Conservation (phyloP, 306 rosid species). For the Cicer yamashitae region DNA sequence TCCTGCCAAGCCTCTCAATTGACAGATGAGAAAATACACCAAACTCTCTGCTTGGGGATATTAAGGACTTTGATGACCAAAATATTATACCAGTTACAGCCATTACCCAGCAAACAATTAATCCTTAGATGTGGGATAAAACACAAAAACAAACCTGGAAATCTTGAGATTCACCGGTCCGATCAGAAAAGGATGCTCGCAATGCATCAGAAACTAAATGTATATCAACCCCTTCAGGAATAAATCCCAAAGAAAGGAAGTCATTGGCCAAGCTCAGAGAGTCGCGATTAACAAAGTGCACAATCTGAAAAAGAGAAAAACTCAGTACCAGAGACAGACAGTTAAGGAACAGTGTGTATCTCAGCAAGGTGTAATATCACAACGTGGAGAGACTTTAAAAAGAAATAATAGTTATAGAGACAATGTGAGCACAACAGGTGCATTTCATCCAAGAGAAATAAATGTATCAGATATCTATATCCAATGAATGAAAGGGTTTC, state of each 20-base stretch:
- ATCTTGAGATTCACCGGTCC: slow-evolving; percentile 72
- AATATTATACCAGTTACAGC: slow-evolving; percentile 36
- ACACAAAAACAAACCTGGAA: slow-evolving; percentile 73
- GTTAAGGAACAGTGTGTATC: slow-evolving; percentile 22
- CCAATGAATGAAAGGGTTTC: slow-evolving; percentile 29
- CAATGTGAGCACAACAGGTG: not conserved
- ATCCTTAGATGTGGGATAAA: slow-evolving; percentile 22
- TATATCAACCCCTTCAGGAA: slow-evolving; percentile 83
- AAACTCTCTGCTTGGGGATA: slow-evolving; percentile 26
- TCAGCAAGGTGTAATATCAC: slow-evolving; percentile 25
- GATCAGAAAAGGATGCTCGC: slow-evolving; percentile 66
- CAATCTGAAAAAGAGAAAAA: slow-evolving; percentile 78
- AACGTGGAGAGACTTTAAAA: slow-evolving; percentile 9
- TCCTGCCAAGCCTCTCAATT: slow-evolving; percentile 6
- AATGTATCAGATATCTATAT: slow-evolving; percentile 22
- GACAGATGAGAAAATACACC: slow-evolving; percentile 27
- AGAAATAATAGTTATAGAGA: not conserved
- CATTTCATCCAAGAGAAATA: slow-evolving; percentile 26
- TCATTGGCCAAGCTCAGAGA: slow-evolving; percentile 97
- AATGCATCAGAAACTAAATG: slow-evolving; percentile 75
- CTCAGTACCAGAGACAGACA: slow-evolving; percentile 43
- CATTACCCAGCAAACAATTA: slow-evolving; percentile 8
- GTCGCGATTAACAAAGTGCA: slow-evolving; percentile 97
- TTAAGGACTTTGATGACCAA: slow-evolving; percentile 17
- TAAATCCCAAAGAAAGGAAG: slow-evolving; percentile 92